A percentile compares a stretch with the other conserved stretches of the same genome.
Evolutionary conservation across 495 filamentous ascomycete species (phyloP).

Genomic region (Penicillium paxilli): DNA sequence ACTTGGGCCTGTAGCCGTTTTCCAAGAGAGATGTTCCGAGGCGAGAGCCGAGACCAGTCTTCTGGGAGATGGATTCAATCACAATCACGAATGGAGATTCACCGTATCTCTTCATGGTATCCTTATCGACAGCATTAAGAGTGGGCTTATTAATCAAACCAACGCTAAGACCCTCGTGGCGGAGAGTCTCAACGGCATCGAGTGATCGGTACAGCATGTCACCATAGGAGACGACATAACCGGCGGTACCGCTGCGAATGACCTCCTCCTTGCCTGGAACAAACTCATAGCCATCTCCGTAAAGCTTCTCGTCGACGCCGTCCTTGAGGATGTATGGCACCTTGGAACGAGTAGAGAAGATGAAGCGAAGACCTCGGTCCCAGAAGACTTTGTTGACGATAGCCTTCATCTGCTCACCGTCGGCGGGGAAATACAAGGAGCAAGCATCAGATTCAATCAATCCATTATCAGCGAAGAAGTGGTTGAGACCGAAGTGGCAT

Average conservation of each 20-base stretch:
- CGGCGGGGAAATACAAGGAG: conserved; percentile 40
- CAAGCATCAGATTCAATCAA: conserved; percentile 35
- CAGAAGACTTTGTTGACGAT: conserved; percentile 40
- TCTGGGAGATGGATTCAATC: conserved; percentile 41
- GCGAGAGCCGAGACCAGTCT: conserved; percentile 43
- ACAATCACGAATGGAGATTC: conserved; percentile 35
- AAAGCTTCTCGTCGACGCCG: conserved; percentile 35
- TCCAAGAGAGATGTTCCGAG: conserved; percentile 35
- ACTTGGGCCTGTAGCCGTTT: conserved; percentile 37
- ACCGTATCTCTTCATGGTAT: conserved; percentile 37
- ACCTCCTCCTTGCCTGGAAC: conserved; percentile 41
- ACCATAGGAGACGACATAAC: conserved; percentile 41
- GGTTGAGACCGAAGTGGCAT: conserved; percentile 43
- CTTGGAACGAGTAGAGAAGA: conserved; percentile 45
- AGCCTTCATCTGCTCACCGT: conserved; percentile 46
- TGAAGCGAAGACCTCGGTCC: conserved; percentile 35
- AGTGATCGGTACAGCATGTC: conserved; percentile 45
- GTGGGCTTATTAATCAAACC: conserved; percentile 44
- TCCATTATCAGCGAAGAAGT: conserved; percentile 45
- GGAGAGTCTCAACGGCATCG: conserved; percentile 38
- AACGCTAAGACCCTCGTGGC: conserved; percentile 32
- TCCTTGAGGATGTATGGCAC: conserved; percentile 43
- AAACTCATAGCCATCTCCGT: conserved; percentile 36
- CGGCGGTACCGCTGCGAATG: conserved; percentile 35
- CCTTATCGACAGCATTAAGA: conserved; percentile 40